A percentile compares a stretch with the other conserved stretches of the same genome.
Evolutionary conservation across 495 filamentous ascomycete species (phyloP).

Genomic region (Penicillium psychrofluorescens): DNA sequence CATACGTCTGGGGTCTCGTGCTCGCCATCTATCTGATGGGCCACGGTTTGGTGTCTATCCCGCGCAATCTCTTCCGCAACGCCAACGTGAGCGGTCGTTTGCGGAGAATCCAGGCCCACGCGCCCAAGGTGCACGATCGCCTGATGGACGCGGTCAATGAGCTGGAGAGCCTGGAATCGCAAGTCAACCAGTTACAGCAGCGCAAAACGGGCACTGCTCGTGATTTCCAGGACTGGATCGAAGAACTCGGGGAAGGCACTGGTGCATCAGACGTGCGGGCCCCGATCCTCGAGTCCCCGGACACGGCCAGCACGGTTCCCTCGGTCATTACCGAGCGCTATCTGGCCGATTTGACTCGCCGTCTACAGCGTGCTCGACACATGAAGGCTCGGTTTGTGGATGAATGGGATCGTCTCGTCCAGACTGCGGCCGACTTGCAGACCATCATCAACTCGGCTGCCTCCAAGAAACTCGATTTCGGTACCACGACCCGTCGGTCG

Average conservation of each 20-base stretch:
- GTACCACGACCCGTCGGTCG: constrained; percentile 46
- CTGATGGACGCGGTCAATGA: constrained; percentile 77
- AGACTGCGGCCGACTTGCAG: constrained; percentile 65
- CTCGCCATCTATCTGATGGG: constrained; percentile 96
- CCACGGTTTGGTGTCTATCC: constrained; percentile 88
- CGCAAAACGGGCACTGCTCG: constrained; percentile 77
- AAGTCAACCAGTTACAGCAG: constrained; percentile 67
- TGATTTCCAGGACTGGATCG: constrained; percentile 90
- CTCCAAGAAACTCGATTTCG: constrained; percentile 74
- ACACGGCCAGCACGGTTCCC: constrained; percentile 43
- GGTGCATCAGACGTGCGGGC: constrained; percentile 58
- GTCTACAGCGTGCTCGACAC: constrained; percentile 72
- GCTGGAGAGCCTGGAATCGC: constrained; percentile 72
- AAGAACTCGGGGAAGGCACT: constrained; percentile 72
- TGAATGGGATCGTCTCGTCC: constrained; percentile 77
- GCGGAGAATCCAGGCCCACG: constrained; percentile 65
- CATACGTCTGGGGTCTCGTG: constrained; percentile 86
- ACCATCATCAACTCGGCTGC: constrained; percentile 76
- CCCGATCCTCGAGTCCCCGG: constrained; percentile 29
- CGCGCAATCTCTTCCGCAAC: constrained; percentile 68
- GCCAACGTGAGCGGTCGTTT: constrained; percentile 66
- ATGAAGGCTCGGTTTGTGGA: constrained; percentile 72
- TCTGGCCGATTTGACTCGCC: constrained; percentile 78
- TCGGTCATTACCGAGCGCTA: constrained; percentile 89
- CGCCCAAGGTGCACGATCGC: constrained; percentile 77